Base-by-base conservation (phyloP, 306 rosid species). In the Abrus pulchellus region DNA sequence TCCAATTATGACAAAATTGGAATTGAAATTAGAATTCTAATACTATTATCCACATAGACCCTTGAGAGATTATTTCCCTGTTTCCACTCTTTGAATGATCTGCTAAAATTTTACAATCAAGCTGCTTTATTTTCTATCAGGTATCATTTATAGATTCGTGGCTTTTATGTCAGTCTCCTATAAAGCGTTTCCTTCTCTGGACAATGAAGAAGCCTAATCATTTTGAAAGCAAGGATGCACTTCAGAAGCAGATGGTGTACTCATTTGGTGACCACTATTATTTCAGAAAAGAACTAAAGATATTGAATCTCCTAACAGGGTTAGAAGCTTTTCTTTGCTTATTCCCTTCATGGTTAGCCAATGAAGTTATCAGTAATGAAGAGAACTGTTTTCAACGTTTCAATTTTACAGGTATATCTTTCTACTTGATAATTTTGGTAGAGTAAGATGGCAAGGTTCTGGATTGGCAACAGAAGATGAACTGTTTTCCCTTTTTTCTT, bases 181-280 rank as follows among this genome's bases (percentile, higher is more conserved):
- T 91, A 61, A 95, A 95, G 86, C 68, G 59, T 70, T 54, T 90
- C 82, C 90, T 93, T 82, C 90, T 95, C 67, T 75, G 92, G 90
- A 79, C 85, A 56, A 90, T 87, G 88, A 95, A 85, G 88, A 93
- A 90, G 81, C 80, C 97, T 33, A 86, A 72, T 49, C 50, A 64
- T 7, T 78, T 84, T 28, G 91, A 80, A 80, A 76, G 40, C 74
- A 77, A 74, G 57, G 84, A 66, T 57, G 52, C 85, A 54, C 89
- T 85, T 76, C 79, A 83, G 77, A 85, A 77, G 89, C 89, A 88
- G 80, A 86, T 72, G 4, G 92, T 85, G 44, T 93, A 88, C 86
- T 90, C 97, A 13, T 93, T 95, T 72, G 98, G 98, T 13, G 99
- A 93, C 86, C 95, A 93, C 87, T 95, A 91, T 86, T 91, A 91